Evolutionary conservation across 129 eudicot genomes (phyloP).

Genomic region (Flaveria trinervia): DNA sequence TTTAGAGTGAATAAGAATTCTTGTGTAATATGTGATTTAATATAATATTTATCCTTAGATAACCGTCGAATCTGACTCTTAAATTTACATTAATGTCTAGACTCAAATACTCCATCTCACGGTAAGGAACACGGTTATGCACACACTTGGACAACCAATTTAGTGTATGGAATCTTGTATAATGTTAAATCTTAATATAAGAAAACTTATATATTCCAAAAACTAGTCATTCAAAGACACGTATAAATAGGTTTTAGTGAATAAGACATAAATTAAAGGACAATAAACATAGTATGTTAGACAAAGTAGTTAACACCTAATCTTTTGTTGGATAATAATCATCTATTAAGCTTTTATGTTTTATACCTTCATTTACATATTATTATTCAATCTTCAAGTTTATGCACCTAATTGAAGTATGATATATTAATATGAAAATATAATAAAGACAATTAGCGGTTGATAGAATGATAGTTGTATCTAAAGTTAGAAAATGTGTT

Average conservation of each 20-base stretch:
- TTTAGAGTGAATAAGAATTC: too few relatives aligned
- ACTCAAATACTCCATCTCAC: too few relatives aligned
- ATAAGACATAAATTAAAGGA: background rate
- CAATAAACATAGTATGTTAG: conserved; percentile 14
- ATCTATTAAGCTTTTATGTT: background rate
- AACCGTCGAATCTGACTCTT: too few relatives aligned
- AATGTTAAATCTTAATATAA: background rate
- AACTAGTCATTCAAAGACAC: background rate
- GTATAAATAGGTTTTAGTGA: background rate
- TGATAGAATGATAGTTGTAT: background rate
- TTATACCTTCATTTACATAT: background rate
- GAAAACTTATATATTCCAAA: background rate
- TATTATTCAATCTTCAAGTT: conserved; percentile 5
- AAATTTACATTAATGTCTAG: too few relatives aligned
- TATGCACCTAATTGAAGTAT: background rate
- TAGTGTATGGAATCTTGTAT: too few relatives aligned
- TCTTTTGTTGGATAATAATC: conserved; percentile 10
- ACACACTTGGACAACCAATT: too few relatives aligned
- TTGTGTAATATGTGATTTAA: too few relatives aligned
- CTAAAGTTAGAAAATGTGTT: background rate
- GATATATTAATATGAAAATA: background rate
- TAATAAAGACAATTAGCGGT: conserved; percentile 14
- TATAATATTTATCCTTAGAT: too few relatives aligned
- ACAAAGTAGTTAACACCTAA: conserved; percentile 25
- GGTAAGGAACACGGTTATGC: too few relatives aligned